Percentiles rank a stretch among this genome's conserved stretches.
Evolutionary conservation across 1,284 basidiomycete species (phyloP).

Genomic region (Phellopilus nigrolimitatus): DNA sequence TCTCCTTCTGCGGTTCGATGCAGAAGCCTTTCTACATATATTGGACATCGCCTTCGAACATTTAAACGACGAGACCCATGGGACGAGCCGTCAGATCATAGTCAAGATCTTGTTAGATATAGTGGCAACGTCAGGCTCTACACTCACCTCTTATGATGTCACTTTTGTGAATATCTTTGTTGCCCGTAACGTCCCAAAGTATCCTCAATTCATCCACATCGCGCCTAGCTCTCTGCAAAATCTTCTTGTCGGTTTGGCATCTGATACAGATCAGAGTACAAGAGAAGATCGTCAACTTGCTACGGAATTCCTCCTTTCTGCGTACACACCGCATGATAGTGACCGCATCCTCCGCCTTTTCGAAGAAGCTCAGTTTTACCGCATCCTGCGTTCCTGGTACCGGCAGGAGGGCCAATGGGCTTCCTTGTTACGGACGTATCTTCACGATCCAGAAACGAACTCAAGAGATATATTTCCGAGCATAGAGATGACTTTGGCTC

Average conservation of each 20-base stretch:
- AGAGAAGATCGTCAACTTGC: slow-evolving; percentile 94
- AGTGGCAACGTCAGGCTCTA: slow-evolving; percentile 41
- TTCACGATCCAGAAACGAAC: slow-evolving; percentile 73
- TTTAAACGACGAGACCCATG: slow-evolving; percentile 71
- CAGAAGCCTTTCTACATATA: slow-evolving; percentile 92
- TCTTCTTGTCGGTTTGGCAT: slow-evolving; percentile 75
- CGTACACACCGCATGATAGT: slow-evolving; percentile 79
- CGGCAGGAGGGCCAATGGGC: slow-evolving; percentile 75
- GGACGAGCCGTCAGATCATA: slow-evolving; percentile 76
- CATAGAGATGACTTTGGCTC: slow-evolving; percentile 58
- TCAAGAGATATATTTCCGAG: slow-evolving; percentile 57
- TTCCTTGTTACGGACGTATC: slow-evolving; percentile 63
- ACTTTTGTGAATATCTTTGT: slow-evolving; percentile 95
- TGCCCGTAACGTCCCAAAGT: slow-evolving; percentile 95
- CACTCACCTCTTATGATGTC: slow-evolving; percentile 54
- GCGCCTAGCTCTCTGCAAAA: slow-evolving; percentile 64
- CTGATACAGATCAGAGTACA: slow-evolving; percentile 68
- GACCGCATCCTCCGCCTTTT: slow-evolving; percentile 69
- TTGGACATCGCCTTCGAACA: slow-evolving; percentile 95
- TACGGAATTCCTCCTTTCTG: slow-evolving; percentile 91
- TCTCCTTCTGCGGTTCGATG: slow-evolving; percentile 82
- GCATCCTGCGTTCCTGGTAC: slow-evolving; percentile 82
- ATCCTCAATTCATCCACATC: slow-evolving; percentile 83
- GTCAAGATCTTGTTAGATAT: slow-evolving; percentile 86
- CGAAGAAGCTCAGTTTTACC: slow-evolving; percentile 82